phyloP scores from a whole-genome alignment of 208 protist genomes.

The Leishmania turanica region DNA sequence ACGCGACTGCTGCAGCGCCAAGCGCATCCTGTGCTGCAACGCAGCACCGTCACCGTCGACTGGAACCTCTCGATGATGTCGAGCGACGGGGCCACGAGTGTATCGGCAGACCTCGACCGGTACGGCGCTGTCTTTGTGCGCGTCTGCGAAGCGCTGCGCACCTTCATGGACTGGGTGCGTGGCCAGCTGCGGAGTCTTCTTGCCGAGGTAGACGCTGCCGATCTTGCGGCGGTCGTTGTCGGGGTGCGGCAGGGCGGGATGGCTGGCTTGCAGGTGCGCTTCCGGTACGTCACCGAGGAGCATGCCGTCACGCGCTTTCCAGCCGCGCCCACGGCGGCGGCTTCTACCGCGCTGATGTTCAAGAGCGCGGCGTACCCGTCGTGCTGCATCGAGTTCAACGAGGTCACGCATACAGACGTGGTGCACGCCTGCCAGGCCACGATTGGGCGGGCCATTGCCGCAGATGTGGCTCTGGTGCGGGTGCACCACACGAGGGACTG shows the following conservation, averaged over 20 bases:
- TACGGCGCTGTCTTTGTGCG: conserved; percentile 25
- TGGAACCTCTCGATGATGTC: conserved; percentile 35
- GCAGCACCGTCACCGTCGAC: conserved; percentile 50
- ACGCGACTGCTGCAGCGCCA: conserved; percentile 46
- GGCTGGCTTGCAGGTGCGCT: conserved; percentile 27
- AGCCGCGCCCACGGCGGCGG: not conserved
- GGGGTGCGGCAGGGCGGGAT: conserved; percentile 26
- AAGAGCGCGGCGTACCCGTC: conserved; percentile 29
- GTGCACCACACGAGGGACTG: conserved; percentile 66
- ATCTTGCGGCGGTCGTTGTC: conserved; percentile 35
- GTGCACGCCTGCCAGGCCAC: conserved; percentile 35
- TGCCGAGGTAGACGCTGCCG: conserved; percentile 30
- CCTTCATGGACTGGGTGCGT: conserved; percentile 35
- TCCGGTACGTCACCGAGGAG: conserved; percentile 28
- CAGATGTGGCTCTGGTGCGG: conserved; percentile 61
- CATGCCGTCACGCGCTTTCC: conserved; percentile 29
- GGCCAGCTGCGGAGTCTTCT: conserved; percentile 31
- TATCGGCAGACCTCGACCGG: conserved; percentile 23
- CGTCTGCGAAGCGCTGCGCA: conserved; percentile 33
- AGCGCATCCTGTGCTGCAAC: conserved; percentile 53
- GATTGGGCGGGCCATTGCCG: conserved; percentile 43
- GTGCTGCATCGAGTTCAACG: conserved; percentile 57
- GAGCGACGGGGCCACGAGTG: conserved; percentile 2
- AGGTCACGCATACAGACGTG: conserved; percentile 45
- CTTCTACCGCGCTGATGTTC: conserved; percentile 11